Base-by-base conservation (phyloP, 23 red algal species). In the Chondrus crispus region DNA sequence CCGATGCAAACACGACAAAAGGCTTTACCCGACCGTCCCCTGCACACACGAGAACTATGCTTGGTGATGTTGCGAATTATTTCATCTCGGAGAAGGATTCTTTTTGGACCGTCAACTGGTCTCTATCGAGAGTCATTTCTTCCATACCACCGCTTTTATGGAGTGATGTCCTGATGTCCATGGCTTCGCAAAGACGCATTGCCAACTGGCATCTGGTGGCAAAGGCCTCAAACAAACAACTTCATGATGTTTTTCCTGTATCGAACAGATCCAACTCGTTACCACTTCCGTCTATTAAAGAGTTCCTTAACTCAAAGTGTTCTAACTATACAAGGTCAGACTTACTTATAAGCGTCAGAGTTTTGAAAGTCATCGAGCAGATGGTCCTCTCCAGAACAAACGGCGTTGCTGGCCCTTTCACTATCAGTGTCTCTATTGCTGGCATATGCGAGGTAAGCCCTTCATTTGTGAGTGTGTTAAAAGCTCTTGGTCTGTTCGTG, bases 361-460 rank as follows among this genome's bases (percentile, higher is more conserved):
- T 47, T 5, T 39, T 77, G 2, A 77, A 77, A 48, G 72, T 77
- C n/a, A 48, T 77, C 12, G 72, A 77, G 42, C 72, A 77, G 35
- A 47, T 77, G 3, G 72, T 39, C 2, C 3, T 77, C 5, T 77
- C 72, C 4, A 13, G 72, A 2, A 50, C 38, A 19, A 5, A 22
- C 2, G 4, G 2, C 11, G 33, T 12, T 12, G 41, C 52, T 3
- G 18, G 40, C 3, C 72, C 72, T 19, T 22, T 77, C 9, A 43
- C 11, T 42, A n/a, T 4, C 2, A 10, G 26, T 2, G 44, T 77
- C 5, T 77, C 40, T 48, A 47, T 77, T 10, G 3, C 36, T 4
- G 36, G 8, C 3, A 77, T 77, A 26, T 2, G 47, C 2, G 40
- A 77, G 26, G 30, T 13, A 26, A 46, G 14, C 2, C 30, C 72